phyloP scores from a whole-genome alignment of 495 filamentous ascomycete genomes.

The Stereocaulon alpinum region DNA sequence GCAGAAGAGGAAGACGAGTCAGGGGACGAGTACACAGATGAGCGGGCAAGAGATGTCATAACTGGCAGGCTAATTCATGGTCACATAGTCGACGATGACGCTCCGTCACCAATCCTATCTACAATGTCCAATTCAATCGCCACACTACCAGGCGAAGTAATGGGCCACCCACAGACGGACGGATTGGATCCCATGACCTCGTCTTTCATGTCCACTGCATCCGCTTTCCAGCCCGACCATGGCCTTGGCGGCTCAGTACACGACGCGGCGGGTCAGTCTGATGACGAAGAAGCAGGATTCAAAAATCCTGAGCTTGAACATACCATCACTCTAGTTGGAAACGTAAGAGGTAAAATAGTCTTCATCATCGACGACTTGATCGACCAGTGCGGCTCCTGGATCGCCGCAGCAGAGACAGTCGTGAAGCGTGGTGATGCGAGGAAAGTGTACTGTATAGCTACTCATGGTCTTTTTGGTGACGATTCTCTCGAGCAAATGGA shows the following conservation, averaged over 20 bases:
- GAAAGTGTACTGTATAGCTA: constrained; percentile 95
- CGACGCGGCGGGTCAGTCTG: constrained; percentile 67
- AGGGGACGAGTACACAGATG: constrained; percentile 66
- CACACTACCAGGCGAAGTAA: constrained; percentile 25
- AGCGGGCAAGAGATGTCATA: constrained; percentile 79
- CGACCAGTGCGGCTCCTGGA: constrained; percentile 93
- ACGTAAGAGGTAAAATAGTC: constrained; percentile 75
- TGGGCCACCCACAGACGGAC: constrained; percentile 36
- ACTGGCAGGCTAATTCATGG: constrained; percentile 90
- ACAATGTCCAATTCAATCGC: constrained; percentile 46
- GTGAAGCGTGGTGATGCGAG: constrained; percentile 85
- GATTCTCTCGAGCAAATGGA: constrained; percentile 86
- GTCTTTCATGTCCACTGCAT: constrained; percentile 53
- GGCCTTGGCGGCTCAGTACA: constrained; percentile 66
- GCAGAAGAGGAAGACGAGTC: constrained; percentile 42
- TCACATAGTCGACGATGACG: constrained; percentile 91
- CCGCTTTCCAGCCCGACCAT: constrained; percentile 43
- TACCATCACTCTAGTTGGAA: constrained; percentile 91
- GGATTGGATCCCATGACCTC: constrained; percentile 52
- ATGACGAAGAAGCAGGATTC: constrained; percentile 78
- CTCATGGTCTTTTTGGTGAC: constrained; percentile 85
- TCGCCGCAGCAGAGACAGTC: constrained; percentile 95
- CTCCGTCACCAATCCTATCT: constrained; percentile 65
- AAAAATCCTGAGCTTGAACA: constrained; percentile 68
- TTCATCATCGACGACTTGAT: constrained; percentile 99